Evolutionary conservation across 768 basidiomycete genomes (phyloP).

Genomic region (Agrocybe pediades): DNA sequence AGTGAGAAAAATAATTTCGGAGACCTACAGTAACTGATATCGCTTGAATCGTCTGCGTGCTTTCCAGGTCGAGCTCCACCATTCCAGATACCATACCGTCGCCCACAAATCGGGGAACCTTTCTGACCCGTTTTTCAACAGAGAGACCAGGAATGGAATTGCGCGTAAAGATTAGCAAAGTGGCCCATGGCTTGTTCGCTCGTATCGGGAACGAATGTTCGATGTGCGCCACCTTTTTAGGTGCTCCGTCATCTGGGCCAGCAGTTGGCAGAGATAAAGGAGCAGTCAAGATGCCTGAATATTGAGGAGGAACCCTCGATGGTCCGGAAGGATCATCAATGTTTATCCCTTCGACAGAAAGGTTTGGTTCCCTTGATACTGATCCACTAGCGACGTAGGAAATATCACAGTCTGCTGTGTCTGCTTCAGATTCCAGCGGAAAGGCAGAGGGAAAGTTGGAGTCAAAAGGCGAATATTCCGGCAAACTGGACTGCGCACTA

Average conservation of each 20-base stretch:
- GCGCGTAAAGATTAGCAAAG: neutral
- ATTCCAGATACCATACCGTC: slow-evolving; percentile 47
- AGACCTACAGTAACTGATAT: slow-evolving; percentile 7
- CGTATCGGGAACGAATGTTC: slow-evolving; percentile 8
- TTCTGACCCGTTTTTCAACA: neutral
- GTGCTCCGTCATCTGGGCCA: neutral
- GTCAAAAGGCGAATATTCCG: neutral
- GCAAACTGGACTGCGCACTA: neutral
- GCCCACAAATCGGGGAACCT: slow-evolving; percentile 32
- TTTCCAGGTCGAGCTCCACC: slow-evolving; percentile 49
- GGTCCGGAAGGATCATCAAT: neutral
- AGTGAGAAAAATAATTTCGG: neutral
- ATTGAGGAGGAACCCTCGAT: neutral
- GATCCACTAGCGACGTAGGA: neutral
- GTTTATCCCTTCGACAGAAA: neutral
- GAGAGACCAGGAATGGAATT: slow-evolving; percentile 1
- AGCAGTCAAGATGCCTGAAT: neutral
- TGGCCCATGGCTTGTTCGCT: slow-evolving; percentile 8
- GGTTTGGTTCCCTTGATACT: neutral
- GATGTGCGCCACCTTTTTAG: neutral
- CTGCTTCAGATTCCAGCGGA: neutral
- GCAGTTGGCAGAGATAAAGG: neutral
- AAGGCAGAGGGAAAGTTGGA: neutral
- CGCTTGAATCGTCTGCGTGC: slow-evolving; percentile 46
- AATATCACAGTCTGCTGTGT: neutral